A percentile compares a stretch with the other conserved stretches of the same genome.
These are phyloP conservation scores for Pythium dissimile DNA, from an alignment of 352 stramenopile species.

Conservation along the genomic window DNA sequence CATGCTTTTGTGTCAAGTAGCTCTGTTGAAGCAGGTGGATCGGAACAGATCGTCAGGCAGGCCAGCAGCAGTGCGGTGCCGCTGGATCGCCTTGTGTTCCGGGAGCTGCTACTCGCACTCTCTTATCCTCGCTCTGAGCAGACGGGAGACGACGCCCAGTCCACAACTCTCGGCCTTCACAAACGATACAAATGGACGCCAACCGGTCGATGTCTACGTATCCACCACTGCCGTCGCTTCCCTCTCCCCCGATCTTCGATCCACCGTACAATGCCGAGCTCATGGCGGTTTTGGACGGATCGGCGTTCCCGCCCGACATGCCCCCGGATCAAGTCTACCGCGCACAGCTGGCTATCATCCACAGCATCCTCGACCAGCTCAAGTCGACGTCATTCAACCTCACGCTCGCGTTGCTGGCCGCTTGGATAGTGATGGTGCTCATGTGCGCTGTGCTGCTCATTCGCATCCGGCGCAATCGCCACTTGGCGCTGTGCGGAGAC, in stretches of 20 bases:
- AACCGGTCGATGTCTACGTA: background rate
- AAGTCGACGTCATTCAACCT: background rate
- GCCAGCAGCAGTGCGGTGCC: too few species aligned
- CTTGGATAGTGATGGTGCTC: background rate
- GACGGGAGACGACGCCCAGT: background rate
- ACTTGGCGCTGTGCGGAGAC: conserved; percentile 44
- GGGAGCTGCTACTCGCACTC: too few species aligned
- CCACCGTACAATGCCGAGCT: conserved; percentile 8
- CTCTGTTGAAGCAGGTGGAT: too few species aligned
- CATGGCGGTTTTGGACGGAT: background rate
- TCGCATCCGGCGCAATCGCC: conserved; percentile 54
- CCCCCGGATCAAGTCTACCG: background rate
- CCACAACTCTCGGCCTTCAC: background rate
- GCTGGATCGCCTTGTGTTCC: too few species aligned
- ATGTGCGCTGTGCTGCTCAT: conserved; percentile 27
- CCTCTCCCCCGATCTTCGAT: conserved; percentile 16
- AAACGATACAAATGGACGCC: background rate
- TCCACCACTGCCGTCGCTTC: conserved; percentile 4
- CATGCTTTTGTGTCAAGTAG: too few species aligned
- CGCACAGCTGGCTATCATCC: background rate
- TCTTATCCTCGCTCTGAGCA: too few species aligned
- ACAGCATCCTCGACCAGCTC: background rate
- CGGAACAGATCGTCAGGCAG: too few species aligned
- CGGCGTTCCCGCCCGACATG: background rate
- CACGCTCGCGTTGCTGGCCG: conserved; percentile 4